These are phyloP conservation scores for Ceriops zippeliana DNA, from an alignment of 345 rosid species.

Conservation along the genomic window DNA sequence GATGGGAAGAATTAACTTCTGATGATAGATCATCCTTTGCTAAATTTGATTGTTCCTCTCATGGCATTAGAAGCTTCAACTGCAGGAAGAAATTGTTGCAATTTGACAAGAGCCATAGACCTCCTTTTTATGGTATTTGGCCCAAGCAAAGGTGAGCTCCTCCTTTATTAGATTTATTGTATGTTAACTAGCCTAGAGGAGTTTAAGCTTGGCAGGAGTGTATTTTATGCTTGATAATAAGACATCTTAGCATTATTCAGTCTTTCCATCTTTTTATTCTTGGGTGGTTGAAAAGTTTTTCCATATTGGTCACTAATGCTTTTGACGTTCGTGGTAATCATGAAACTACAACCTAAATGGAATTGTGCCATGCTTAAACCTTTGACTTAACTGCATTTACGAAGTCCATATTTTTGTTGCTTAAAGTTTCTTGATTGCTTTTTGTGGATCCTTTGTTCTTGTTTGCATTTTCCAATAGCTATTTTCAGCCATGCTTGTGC, in stretches of 20 bases:
- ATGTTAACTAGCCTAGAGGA: background rate
- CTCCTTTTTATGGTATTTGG: constrained; percentile 94
- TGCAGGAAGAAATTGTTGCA: constrained; percentile 66
- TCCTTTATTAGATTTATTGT: background rate
- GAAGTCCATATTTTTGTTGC: background rate
- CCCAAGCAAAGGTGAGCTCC: constrained; percentile 67
- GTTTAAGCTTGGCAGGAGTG: background rate
- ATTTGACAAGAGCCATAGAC: constrained; percentile 81
- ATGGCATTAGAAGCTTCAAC: constrained; percentile 33
- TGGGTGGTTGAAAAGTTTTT: no score
- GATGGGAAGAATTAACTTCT: constrained; percentile 39
- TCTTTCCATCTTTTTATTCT: no score
- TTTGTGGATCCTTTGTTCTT: background rate
- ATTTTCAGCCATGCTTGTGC: background rate
- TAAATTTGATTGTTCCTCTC: constrained; percentile 23
- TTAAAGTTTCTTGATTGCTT: background rate
- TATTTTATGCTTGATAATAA: background rate
- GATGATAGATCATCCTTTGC: constrained; percentile 26
- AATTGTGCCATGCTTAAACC: no score
- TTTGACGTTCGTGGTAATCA: no score
- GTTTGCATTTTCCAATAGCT: background rate
- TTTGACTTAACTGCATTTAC: no score
- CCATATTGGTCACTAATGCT: no score
- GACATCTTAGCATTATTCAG: no score
- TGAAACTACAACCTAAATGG: no score